Evolutionary conservation across 2,329 filamentous ascomycete genomes (phyloP), one percentile per base, ranked within the genome.

Genomic region (Penicillium sclerotigenum): DNA sequence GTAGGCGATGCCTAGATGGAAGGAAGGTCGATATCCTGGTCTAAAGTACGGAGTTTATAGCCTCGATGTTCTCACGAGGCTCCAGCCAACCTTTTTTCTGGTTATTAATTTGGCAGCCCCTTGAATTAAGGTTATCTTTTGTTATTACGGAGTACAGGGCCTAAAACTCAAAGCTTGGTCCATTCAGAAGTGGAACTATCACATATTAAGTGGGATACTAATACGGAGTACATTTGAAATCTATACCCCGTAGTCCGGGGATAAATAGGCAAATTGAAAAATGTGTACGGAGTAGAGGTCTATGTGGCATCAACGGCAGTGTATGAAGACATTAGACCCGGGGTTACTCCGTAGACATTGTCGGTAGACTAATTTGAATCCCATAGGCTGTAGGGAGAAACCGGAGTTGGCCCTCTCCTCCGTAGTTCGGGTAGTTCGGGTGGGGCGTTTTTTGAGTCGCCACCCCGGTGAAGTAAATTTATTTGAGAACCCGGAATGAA

Each of bases 71-170:
- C 11, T 31, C 5, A 18, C 1, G 14, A 14, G 26, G 7, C 13
- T 6, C 18, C 5, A 31, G 10, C 31, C 16, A 4, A 33, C n/a
- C n/a, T 37, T 37, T 22, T 10, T 33, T 8, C 24, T 33, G 43
- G 9, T n/a, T 11, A 46, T 24, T 28, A 22, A 31, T 14, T 16
- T 13, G 3, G 20, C 11, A 34, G 10, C 6, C 24, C 38, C 13
- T 14, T 26, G 9, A 18, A 45, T 38, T 55, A 55, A 55, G 52
- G n/a, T 55, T 54, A 48, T 48, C 22, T 36, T 11, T 26, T n/a
- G 16, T 4, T 28, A 16, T 22, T 29, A 28, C 22, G 45, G 16
- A 11, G 13, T 29, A 28, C 22, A 52, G 16, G 13, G 13, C 18
- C 18, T 6, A 46, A 29, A 8, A 24, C 16, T 9, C 8, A 24